A percentile compares a stretch with the other conserved stretches of the same genome.
Evolutionary conservation across 352 stramenopile genomes (phyloP).

Genomic region (Phytophthora colocasiae): DNA sequence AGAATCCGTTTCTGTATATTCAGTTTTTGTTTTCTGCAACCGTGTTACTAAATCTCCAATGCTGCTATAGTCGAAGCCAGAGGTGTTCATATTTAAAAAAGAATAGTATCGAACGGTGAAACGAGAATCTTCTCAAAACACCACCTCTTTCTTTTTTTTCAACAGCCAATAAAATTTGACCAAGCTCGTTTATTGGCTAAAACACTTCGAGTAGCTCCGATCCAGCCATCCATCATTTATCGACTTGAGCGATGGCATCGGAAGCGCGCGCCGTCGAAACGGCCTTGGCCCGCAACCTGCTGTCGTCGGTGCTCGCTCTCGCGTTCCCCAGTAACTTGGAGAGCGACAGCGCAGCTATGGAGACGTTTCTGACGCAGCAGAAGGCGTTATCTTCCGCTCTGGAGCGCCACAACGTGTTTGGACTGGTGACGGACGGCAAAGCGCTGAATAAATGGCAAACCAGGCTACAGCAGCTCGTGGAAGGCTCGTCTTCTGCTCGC

Average conservation of each 20-base stretch:
- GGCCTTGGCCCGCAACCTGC: constrained; percentile 77
- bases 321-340: constrained; percentile 68
- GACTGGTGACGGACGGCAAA: constrained; percentile 73
- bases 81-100: too few species aligned
- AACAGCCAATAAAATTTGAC: too few species aligned
- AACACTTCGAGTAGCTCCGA: neutral
- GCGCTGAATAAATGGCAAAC: constrained; percentile 79
- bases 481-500: constrained; percentile 36
- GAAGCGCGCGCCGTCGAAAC: constrained; percentile 22
- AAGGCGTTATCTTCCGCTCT: constrained; percentile 56
- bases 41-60: too few species aligned
- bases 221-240: constrained; percentile 25
- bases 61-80: too few species aligned
- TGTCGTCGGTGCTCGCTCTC: constrained; percentile 79
- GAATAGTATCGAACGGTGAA: too few species aligned
- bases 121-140: too few species aligned
- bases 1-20: too few species aligned
- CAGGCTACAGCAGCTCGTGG: constrained; percentile 66
- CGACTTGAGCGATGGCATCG: constrained; percentile 8
- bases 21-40: too few species aligned
- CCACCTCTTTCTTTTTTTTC: too few species aligned
- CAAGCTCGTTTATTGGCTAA: constrained; percentile 12
- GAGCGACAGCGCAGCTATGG: constrained; percentile 45
- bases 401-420: constrained; percentile 78
- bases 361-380: constrained; percentile 59